Base-by-base conservation (phyloP, 371 early-diverging fungal species). In the Amoeboaphelidium occidentale region DNA sequence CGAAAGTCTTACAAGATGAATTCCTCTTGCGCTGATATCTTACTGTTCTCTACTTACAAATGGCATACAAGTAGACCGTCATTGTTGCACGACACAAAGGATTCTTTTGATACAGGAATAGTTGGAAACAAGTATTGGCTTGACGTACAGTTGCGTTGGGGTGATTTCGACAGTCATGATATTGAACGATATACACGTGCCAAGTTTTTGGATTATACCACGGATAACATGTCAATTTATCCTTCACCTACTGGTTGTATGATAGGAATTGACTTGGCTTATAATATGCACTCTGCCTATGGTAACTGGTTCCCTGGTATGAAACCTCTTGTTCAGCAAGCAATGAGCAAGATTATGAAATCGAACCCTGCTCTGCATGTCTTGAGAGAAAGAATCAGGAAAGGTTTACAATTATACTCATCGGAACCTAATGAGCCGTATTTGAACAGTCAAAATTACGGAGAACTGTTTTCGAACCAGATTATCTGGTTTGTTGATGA, bases 401-500 rank as follows among this genome's bases (percentile, higher is more conserved):
- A 94, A 73, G 93, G 88, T 45, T 71, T 98, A 52, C 94, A 96
- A 61, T 71, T 98, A 52, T 96, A 96, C 66, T 86, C 90, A 24
- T 91, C 92, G 13, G 94, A 94, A 64, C 92, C 96, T 12, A 91
- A 91, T n/a, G 97, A 97, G 60, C 94, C 93, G 42, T 93, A 92
- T 63, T 67, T 97, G 54, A 84, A 82, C 48, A 81, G 85, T 27
- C 79, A 84, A 51, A 93, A 94, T 68, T 94, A 94, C 58, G 84
- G 85, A 28, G 97, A 97, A 62, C 64, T 97, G 54, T 97, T 97
- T 70, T 80, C 81, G 51, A 88, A 90, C 63, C 91, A 92, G 65
- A 92, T 85, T 54, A 90, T 91, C 56, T 97, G 97, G 97, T 97
- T 97, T 59, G 84, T 97, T 24, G 97, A 97, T 63, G 97, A 97